Evolutionary conservation across 768 basidiomycete genomes (phyloP).

Genomic region (Xanthoconium purpureum): DNA sequence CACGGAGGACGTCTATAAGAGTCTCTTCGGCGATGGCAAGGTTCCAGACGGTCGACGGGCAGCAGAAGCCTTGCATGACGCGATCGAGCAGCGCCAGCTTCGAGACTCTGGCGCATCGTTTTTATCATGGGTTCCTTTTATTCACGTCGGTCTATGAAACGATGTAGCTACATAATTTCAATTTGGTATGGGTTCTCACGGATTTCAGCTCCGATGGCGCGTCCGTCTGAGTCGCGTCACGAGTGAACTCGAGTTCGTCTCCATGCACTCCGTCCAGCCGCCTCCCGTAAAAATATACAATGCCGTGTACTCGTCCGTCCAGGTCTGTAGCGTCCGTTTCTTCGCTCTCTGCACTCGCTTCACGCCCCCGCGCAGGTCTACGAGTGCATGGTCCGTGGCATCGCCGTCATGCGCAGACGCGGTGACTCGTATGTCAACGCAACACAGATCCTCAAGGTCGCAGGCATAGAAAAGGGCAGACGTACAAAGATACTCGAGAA

Average conservation of each 20-base stretch:
- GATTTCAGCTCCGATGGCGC: slow-evolving; percentile 34
- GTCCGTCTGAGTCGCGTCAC: slow-evolving; percentile 31
- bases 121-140: neutral
- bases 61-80: neutral
- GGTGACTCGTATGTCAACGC: slow-evolving; percentile 97
- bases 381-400: slow-evolving; percentile 97
- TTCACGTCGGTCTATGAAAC: neutral
- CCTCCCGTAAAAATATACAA: slow-evolving; percentile 84
- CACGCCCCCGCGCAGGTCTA: slow-evolving; percentile 58
- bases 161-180: neutral
- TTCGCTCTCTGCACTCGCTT: neutral
- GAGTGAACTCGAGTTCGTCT: slow-evolving; percentile 20
- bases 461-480: slow-evolving; percentile 94
- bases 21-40: neutral
- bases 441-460: slow-evolving; percentile 98
- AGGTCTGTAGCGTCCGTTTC: slow-evolving; percentile 41
- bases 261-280: slow-evolving; percentile 37
- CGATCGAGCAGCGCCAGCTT: neutral
- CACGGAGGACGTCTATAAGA: neutral
- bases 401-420: slow-evolving; percentile 96
- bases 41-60: neutral
- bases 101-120: neutral
- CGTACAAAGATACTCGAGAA: slow-evolving; percentile 97
- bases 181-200: slow-evolving; percentile 14
- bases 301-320: slow-evolving; percentile 88